Conservation (phyloP, 2,329 filamentous ascomycete genomes). For the Dendrostoma leiphaemia region DNA sequence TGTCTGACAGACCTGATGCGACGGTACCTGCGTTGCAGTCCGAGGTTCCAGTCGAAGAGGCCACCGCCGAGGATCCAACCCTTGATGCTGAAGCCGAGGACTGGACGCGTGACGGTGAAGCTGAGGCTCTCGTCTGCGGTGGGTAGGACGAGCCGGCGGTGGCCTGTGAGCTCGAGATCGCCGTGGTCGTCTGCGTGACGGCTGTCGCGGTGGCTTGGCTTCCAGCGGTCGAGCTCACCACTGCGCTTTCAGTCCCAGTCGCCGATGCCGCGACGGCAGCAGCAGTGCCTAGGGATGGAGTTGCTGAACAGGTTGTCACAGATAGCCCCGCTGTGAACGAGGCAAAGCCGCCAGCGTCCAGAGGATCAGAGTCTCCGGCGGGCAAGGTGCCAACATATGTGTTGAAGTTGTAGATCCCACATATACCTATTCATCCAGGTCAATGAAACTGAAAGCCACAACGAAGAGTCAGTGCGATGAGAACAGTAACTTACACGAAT, state of each 20-base stretch:
- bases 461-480: not conserved
- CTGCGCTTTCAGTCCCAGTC: conserved; percentile 6
- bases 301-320: conserved; percentile 26
- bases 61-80: too few relatives aligned
- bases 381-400: conserved; percentile 53
- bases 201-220: not conserved
- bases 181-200: not conserved
- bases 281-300: conserved; percentile 18
- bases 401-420: conserved; percentile 57
- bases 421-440: conserved; percentile 26
- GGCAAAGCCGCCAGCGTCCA: conserved; percentile 32
- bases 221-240: not conserved
- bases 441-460: not conserved
- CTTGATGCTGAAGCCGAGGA: conserved; percentile 19
- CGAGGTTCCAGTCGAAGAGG: conserved; percentile 3
- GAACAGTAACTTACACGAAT: conserved; percentile 33
- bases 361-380: conserved; percentile 31
- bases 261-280: conserved; percentile 24
- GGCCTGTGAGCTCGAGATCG: not conserved
- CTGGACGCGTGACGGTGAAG: not conserved
- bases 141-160: not conserved
- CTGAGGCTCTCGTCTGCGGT: not conserved
- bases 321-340: conserved; percentile 28
- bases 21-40: conserved; percentile 21
- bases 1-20: conserved; percentile 11